Evolutionary conservation across 2,329 filamentous ascomycete species (phyloP).

Genomic region (Aureobasidium sp.): DNA sequence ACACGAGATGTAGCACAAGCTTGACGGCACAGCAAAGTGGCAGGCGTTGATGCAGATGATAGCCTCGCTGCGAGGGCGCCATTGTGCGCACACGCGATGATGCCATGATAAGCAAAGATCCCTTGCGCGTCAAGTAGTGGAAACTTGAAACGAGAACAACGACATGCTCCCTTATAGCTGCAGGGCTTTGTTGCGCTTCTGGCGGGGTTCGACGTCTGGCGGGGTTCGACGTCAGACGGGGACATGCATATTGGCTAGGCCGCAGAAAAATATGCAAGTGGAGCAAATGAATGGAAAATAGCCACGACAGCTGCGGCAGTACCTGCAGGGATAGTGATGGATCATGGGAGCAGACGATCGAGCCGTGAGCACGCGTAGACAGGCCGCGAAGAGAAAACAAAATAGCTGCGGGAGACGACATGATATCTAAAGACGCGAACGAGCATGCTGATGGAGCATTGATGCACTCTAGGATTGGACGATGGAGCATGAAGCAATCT

Average conservation of each 20-base stretch:
- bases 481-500: background rate
- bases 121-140: conserved; percentile 6
- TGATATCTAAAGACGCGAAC: background rate
- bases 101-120: conserved; percentile 2
- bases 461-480: background rate
- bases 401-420: conserved; percentile 2
- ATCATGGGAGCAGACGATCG: background rate
- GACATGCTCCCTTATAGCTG: conserved; percentile 5
- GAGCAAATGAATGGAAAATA: conserved; percentile 3
- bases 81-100: conserved; percentile 10
- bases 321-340: conserved; percentile 13
- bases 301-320: conserved; percentile 9
- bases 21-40: background rate
- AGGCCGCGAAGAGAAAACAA: background rate
- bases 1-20: background rate
- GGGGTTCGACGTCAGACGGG: conserved; percentile 2
- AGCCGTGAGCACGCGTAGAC: background rate
- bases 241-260: background rate
- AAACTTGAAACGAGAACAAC: conserved; percentile 12
- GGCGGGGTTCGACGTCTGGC: conserved; percentile 7
- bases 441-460: background rate
- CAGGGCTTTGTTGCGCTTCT: conserved; percentile 3
- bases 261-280: conserved; percentile 1
- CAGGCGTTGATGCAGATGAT: background rate
- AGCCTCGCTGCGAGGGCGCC: background rate